Base-by-base conservation (phyloP, 345 rosid genomes). In the Citrus australasica region DNA sequence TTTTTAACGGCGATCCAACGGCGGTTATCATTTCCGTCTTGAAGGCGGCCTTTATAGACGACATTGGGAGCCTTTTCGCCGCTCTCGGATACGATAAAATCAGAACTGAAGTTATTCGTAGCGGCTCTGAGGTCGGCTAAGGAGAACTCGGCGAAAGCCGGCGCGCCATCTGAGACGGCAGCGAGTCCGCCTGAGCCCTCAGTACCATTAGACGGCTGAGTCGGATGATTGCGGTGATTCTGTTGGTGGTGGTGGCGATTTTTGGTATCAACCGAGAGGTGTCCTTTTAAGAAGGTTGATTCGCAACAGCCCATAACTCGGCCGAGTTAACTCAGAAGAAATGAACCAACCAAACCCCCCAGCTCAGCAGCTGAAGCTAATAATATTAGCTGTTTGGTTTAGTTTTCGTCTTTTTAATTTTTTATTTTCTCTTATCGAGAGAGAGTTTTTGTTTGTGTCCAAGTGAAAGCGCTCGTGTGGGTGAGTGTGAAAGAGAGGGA, bases 1-100 rank as follows among this genome's bases (percentile, higher is more conserved):
- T 82, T 90, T 87, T 95, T 93, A 80, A 95, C 89, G 55, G 97
- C 98, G 76, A 93, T 91, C 88, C 90, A 84, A 63, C 90, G 88
- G 62, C 86, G 84, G 73, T 80, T 83, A 67, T 81, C 83, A 48
- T 82, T 79, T 38, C 40, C 63, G n/a, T 73, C 84, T 69, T 77
- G 86, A 27, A 95, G 84, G 37, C 88, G 86, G 35, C 99, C 98
- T 85, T 84, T 83, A 84, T 93, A 95, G 62, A 95, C 97, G 21
- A 89, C 83, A 83, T 95, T 93, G 32, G 94, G 90, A n/a, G 92
- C 89, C 82, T 90, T 92, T 37, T 89, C 97, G 16, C 94, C 90
- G 82, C 90, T 83, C 86, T 86, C 94, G 3, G 97, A 95, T 1
- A 93, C 90, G 78, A 95, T 87, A 25, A 81, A 84, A 63, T 95